phyloP scores from a whole-genome alignment of 106 monocot species.

The Allium cepa region DNA sequence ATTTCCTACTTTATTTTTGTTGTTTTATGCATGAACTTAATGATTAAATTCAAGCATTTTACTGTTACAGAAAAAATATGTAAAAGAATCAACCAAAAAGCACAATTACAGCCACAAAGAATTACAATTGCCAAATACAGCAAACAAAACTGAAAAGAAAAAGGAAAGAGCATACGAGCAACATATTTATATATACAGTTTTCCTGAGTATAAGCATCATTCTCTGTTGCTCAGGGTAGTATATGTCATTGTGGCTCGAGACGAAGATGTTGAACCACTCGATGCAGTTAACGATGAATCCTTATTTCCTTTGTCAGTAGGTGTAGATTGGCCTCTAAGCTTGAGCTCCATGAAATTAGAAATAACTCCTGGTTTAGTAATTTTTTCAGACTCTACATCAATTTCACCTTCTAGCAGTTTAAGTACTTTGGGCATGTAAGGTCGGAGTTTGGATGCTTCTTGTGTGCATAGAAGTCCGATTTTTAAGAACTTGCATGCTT shows the following conservation, averaged over 20 bases:
- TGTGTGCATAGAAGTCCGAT: conserved; percentile 15
- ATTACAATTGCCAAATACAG: no score
- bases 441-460: conserved; percentile 7
- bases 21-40: no score
- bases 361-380: conserved; percentile 7
- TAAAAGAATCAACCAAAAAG: no score
- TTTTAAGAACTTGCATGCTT: conserved; percentile 15
- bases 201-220: not conserved
- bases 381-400: not conserved
- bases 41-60: no score
- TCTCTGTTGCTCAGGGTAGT: not conserved
- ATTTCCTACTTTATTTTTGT: no score
- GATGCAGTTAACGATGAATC: not conserved
- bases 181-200: no score
- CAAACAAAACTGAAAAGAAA: no score
- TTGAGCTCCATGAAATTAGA: conserved; percentile 10
- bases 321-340: not conserved
- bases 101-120: no score
- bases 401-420: conserved; percentile 6
- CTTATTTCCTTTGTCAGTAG: not conserved
- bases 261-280: not conserved
- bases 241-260: not conserved
- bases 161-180: no score
- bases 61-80: no score
- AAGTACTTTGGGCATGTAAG: conserved; percentile 7